These are phyloP conservation scores for Pascua guehoae DNA, from an alignment of 1,284 basidiomycete genomes.

Conservation along the genomic window DNA sequence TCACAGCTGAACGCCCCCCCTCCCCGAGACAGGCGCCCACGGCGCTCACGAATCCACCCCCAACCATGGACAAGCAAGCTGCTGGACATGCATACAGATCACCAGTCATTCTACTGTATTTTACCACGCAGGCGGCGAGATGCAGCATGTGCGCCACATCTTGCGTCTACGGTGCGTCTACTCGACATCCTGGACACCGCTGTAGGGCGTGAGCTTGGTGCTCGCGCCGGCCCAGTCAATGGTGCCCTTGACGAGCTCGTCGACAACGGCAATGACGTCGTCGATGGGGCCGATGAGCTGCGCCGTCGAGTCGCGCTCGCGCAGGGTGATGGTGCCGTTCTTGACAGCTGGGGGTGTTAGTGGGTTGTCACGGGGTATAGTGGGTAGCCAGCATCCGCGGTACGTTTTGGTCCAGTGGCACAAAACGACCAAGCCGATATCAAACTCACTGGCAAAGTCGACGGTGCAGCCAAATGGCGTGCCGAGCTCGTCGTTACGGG, in stretches of 20 bases:
- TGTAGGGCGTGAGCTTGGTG: conserved; percentile 70
- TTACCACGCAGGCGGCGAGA: too few species aligned
- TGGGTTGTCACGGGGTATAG: not conserved
- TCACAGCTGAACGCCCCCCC: too few species aligned
- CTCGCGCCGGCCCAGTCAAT: conserved; percentile 78
- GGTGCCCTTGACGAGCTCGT: conserved; percentile 67
- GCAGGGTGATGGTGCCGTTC: conserved; percentile 83
- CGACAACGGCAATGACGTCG: conserved; percentile 78
- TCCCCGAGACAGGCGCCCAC: too few species aligned
- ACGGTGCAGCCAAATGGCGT: conserved; percentile 95
- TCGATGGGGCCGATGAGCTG: conserved; percentile 92
- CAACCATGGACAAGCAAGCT: too few species aligned
- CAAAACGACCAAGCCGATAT: too few species aligned
- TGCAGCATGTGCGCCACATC: not conserved
- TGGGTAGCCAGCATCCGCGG: not conserved
- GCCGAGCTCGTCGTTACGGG: conserved; percentile 96
- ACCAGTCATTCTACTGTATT: too few species aligned
- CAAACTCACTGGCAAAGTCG: conserved; percentile 87
- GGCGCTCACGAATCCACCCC: too few species aligned
- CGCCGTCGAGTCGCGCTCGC: conserved; percentile 90
- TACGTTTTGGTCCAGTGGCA: too few species aligned
- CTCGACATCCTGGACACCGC: conserved; percentile 82
- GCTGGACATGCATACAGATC: too few species aligned
- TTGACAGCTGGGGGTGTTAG: conserved; percentile 59
- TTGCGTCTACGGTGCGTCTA: conserved; percentile 9